phyloP scores from a whole-genome alignment of 176 grass and related monocot genomes.

The Cenchrus purpureus region DNA sequence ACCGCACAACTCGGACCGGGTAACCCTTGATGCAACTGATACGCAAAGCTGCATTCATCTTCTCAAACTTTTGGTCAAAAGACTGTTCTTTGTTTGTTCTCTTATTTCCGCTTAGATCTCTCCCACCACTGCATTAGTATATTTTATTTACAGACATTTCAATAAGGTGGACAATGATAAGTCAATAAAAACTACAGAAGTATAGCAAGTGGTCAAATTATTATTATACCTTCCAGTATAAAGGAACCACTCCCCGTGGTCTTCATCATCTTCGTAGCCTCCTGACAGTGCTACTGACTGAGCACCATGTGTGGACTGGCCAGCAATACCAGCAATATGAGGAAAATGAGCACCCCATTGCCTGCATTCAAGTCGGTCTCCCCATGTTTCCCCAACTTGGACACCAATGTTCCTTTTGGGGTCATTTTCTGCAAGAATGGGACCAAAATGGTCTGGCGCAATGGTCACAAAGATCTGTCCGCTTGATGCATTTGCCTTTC shows the following conservation, averaged over 20 bases:
- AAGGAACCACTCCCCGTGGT: slow-evolving; percentile 91
- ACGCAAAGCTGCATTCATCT: slow-evolving; percentile 70
- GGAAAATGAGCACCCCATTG: slow-evolving; percentile 94
- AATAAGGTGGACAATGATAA: neutral
- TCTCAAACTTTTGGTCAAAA: slow-evolving; percentile 86
- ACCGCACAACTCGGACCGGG: slow-evolving; percentile 85
- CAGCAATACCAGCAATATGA: slow-evolving; percentile 87
- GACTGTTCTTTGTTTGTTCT: slow-evolving; percentile 88
- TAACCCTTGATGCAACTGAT: slow-evolving; percentile 81
- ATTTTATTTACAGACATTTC: slow-evolving; percentile 28
- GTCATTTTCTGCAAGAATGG: slow-evolving; percentile 79
- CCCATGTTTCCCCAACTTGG: slow-evolving; percentile 75
- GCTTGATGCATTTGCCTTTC: slow-evolving; percentile 91
- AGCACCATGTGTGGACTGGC: slow-evolving; percentile 73
- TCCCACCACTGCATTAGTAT: slow-evolving; percentile 65
- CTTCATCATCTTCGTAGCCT: slow-evolving; percentile 83
- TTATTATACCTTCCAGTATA: slow-evolving; percentile 81
- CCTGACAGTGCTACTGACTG: slow-evolving; percentile 89
- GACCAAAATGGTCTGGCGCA: slow-evolving; percentile 81
- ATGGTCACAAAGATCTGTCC: slow-evolving; percentile 97
- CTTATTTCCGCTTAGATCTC: slow-evolving; percentile 90
- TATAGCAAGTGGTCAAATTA: neutral
- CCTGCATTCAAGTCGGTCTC: slow-evolving; percentile 86
- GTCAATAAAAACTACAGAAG: neutral
- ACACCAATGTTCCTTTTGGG: slow-evolving; percentile 69